Base-by-base conservation (phyloP, 352 stramenopile genomes). In the Pythium volutum region DNA sequence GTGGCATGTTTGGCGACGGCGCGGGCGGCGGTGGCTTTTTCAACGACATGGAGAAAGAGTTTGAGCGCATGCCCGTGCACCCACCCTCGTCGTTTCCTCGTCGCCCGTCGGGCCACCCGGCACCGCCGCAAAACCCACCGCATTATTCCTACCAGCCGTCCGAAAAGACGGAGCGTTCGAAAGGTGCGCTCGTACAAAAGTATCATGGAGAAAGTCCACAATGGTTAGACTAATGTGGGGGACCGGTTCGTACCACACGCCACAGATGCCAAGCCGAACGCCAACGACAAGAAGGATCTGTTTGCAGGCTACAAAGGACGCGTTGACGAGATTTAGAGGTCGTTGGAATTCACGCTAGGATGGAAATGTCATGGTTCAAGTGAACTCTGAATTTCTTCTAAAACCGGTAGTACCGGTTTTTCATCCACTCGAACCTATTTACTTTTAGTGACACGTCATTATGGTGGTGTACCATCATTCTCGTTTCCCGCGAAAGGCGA, bases 61-160 rank as follows among this genome's bases (percentile, higher is more conserved):
- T 88, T 56, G 76, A 88, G 54, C 69, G 73, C 43, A 84, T 87
- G 81, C 79, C 77, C 14, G 62, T 77, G 59, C 74, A 66, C 34
- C 77, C 74, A 1, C 76, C 69, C 29, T 74, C 76, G 36, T 67
- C 70, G 16, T 71, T 69, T 38, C 71, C 76, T 4, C 70, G 78
- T 38, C 77, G 68, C 54, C 64, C 68, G 8, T 74, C 77, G 7
- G 62, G 74, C 15, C 76, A 79, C 41, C 58, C 71, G 9, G 36
- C 67, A 12, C 62, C 67, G 1, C 82, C 77, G 2, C 61, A 74
- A 4, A 87, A 79, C 23, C 82, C 82, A 14, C 82, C 82, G 38
- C 82, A 91, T 55, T 91, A 91, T 43, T 89, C 82, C 8, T 91
- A 84, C 57, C 82, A 91, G 22, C 82, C 82, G 1, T 80, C 77